These are phyloP conservation scores for Fusarium sp. DNA, from an alignment of 2,329 filamentous ascomycete genomes.

Conservation along the genomic window DNA sequence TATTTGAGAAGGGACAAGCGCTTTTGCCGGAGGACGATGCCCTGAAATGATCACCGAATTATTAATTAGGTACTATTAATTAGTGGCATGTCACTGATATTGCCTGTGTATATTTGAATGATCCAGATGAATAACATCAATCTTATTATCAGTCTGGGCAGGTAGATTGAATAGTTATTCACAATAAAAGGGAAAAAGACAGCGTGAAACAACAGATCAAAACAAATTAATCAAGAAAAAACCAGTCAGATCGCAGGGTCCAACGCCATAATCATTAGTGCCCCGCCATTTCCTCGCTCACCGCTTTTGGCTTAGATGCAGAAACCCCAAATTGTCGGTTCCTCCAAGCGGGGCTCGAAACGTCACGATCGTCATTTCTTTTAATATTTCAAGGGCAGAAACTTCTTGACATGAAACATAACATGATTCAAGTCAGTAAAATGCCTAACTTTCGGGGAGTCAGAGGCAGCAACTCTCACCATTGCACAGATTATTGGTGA, in stretches of 20 bases:
- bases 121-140: neutral
- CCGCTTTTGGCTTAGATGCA: conserved; percentile 36
- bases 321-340: conserved; percentile 20
- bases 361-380: conserved; percentile 3
- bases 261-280: conserved; percentile 23
- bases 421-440: neutral
- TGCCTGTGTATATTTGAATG: neutral
- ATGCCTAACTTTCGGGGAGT: no score
- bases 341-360: neutral
- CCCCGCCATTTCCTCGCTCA: conserved; percentile 31
- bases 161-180: no score
- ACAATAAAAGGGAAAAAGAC: neutral
- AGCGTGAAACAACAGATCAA: neutral
- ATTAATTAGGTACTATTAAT: conserved; percentile 4
- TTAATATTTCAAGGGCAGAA: neutral
- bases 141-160: no score
- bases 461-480: neutral
- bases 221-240: conserved; percentile 22
- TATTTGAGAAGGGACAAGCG: conserved; percentile 5
- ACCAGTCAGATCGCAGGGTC: conserved; percentile 42
- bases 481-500: neutral
- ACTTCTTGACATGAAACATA: neutral
- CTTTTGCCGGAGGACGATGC: conserved; percentile 26
- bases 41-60: conserved; percentile 7
- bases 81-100: conserved; percentile 3